Percentiles rank a stretch among this genome's conserved stretches.
phyloP scores from a whole-genome alignment of 257 asterid species.

The Capsicum rhomboideum region DNA sequence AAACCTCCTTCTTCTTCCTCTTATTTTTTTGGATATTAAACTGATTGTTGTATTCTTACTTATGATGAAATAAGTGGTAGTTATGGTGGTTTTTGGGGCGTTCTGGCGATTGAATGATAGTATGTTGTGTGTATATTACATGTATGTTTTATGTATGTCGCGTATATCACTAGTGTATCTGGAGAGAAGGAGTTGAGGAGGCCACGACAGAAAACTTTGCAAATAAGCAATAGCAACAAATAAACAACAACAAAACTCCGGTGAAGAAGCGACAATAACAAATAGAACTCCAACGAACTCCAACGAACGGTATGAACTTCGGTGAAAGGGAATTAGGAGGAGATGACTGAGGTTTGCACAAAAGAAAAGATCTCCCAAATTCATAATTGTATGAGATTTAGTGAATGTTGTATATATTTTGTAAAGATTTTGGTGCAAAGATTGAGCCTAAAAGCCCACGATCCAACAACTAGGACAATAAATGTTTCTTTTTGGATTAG shows the following conservation, averaged over 20 bases:
- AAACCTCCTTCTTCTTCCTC: too few relatives aligned
- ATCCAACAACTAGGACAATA: not conserved
- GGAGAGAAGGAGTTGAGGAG: not conserved
- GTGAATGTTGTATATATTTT: too few relatives aligned
- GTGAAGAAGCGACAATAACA: not conserved
- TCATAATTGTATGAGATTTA: too few relatives aligned
- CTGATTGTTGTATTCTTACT: too few relatives aligned
- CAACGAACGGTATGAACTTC: not conserved
- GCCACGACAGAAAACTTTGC: not conserved
- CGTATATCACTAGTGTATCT: not conserved
- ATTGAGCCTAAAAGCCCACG: not conserved
- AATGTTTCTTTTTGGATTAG: not conserved
- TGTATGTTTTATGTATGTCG: too few relatives aligned
- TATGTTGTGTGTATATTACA: too few relatives aligned
- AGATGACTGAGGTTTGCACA: not conserved
- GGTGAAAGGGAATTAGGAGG: not conserved
- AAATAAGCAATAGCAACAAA: not conserved
- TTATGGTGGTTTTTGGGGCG: too few relatives aligned
- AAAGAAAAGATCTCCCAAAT: not conserved
- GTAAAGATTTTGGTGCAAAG: not conserved
- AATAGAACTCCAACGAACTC: too few relatives aligned
- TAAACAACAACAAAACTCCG: not conserved
- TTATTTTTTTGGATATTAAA: too few relatives aligned
- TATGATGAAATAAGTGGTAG: too few relatives aligned
- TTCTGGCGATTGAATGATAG: too few relatives aligned